phyloP scores from a whole-genome alignment of 2,329 filamentous ascomycete genomes.

The Penicillium corylophilum region DNA sequence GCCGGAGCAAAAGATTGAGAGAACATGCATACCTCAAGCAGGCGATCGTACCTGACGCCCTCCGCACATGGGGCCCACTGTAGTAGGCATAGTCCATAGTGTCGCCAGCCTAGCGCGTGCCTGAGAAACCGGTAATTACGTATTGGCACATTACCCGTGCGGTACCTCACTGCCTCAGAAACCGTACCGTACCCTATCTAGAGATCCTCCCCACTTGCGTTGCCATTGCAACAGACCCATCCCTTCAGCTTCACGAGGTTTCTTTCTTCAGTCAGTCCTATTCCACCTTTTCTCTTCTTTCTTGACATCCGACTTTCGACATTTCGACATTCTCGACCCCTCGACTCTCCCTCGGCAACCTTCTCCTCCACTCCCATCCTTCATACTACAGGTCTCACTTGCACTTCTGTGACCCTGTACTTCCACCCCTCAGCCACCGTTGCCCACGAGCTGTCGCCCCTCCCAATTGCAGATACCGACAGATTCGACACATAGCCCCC shows the following conservation, averaged over 20 bases:
- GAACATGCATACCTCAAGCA: neutral
- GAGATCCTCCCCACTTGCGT: slow-evolving; percentile 44
- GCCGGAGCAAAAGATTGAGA: neutral
- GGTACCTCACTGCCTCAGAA: neutral
- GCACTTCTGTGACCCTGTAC: slow-evolving; percentile 5
- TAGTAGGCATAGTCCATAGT: neutral
- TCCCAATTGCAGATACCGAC: slow-evolving; percentile 17
- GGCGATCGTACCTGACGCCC: slow-evolving; percentile 7
- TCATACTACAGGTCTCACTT: slow-evolving; percentile 5
- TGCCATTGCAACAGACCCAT: slow-evolving; percentile 45
- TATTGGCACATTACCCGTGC: neutral
- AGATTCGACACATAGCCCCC: slow-evolving; percentile 13
- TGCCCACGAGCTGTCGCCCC: slow-evolving; percentile 25
- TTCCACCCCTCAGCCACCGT: slow-evolving; percentile 8
- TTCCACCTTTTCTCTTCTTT: slow-evolving; percentile 23
- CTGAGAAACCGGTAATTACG: neutral
- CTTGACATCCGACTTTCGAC: slow-evolving; percentile 24
- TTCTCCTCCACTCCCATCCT: slow-evolving; percentile 22
- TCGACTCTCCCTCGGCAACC: slow-evolving; percentile 4
- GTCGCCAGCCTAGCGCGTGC: neutral
- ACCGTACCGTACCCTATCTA: slow-evolving; percentile 21
- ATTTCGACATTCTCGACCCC: slow-evolving; percentile 21
- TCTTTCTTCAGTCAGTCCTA: slow-evolving; percentile 32
- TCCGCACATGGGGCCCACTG: neutral
- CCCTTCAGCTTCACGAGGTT: slow-evolving; percentile 39